These are phyloP conservation scores for Capsicum rhomboideum DNA, from an alignment of 257 asterid species.

Conservation along the genomic window DNA sequence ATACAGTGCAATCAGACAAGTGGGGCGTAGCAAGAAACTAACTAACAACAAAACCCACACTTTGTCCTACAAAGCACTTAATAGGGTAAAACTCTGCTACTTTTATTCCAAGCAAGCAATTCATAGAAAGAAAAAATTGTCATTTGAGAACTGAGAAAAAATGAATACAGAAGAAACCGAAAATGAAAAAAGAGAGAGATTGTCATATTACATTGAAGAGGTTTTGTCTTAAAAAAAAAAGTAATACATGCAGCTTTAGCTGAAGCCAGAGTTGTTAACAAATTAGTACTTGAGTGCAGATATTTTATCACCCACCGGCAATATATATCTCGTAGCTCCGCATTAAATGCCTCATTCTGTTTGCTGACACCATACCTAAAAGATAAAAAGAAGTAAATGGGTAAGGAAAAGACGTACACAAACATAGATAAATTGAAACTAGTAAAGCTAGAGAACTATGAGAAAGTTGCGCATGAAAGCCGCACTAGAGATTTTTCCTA, in stretches of 20 bases:
- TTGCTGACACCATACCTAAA: constrained; percentile 87
- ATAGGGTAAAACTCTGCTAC: not conserved
- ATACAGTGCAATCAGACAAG: too few relatives aligned
- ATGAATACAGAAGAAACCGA: not conserved
- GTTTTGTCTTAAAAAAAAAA: too few relatives aligned
- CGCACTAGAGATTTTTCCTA: constrained; percentile 14
- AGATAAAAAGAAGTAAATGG: constrained; percentile 1
- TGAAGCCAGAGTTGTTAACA: not conserved
- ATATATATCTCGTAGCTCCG: constrained; percentile 88
- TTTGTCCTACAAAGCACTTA: not conserved
- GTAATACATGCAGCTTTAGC: not conserved
- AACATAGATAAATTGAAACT: not conserved
- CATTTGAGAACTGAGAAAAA: too few relatives aligned
- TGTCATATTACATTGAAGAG: not conserved
- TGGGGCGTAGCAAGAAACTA: too few relatives aligned
- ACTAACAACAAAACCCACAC: not conserved
- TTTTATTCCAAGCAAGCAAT: not conserved
- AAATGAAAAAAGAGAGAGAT: not conserved
- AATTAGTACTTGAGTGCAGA: not conserved
- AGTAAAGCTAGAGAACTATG: not conserved
- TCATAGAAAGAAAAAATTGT: not conserved
- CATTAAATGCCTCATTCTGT: constrained; percentile 76
- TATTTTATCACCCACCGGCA: constrained; percentile 37
- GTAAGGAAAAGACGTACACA: not conserved
- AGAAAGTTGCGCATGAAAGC: too few relatives aligned